phyloP scores from a whole-genome alignment of 371 early-diverging fungal genomes.

The Mortierella sp. region DNA sequence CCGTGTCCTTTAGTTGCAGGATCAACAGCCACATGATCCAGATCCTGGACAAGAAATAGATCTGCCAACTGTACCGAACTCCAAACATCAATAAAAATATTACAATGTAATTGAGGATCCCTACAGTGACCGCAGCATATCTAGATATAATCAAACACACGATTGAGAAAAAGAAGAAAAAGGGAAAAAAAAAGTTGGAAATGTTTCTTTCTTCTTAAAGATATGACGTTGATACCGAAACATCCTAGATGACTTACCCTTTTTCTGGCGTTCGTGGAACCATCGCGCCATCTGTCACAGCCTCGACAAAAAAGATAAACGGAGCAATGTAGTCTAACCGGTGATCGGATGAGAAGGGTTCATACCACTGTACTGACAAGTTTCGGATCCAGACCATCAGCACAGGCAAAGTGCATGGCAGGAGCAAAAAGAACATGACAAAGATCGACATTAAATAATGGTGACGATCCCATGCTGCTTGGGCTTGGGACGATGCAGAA shows the following conservation, averaged over 20 bases:
- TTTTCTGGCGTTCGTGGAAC: constrained; percentile 65
- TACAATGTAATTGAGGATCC: constrained; percentile 39
- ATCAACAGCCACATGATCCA: constrained; percentile 49
- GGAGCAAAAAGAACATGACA: constrained; percentile 66
- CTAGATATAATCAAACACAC: constrained; percentile 3
- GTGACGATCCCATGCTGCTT: constrained; percentile 62
- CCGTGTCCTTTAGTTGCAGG: constrained; percentile 48
- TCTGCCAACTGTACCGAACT: constrained; percentile 54
- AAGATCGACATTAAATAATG: constrained; percentile 72
- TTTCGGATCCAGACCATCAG: constrained; percentile 78
- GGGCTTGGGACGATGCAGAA: constrained; percentile 45
- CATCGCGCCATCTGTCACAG: constrained; percentile 68
- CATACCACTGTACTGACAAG: constrained; percentile 79
- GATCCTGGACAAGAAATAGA: constrained; percentile 49
- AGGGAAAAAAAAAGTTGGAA: neutral
- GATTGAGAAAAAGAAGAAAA: too few relatives aligned
- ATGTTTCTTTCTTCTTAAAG: too few relatives aligned
- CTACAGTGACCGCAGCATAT: constrained; percentile 37
- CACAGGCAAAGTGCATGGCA: constrained; percentile 75
- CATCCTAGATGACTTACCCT: constrained; percentile 18
- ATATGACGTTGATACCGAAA: neutral
- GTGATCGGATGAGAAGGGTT: constrained; percentile 77
- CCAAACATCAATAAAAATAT: constrained; percentile 45
- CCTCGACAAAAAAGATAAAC: constrained; percentile 72
- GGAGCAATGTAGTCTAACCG: constrained; percentile 74